Conservation (phyloP, 768 basidiomycete species). For the Pleurotus salmoneostramineus region DNA sequence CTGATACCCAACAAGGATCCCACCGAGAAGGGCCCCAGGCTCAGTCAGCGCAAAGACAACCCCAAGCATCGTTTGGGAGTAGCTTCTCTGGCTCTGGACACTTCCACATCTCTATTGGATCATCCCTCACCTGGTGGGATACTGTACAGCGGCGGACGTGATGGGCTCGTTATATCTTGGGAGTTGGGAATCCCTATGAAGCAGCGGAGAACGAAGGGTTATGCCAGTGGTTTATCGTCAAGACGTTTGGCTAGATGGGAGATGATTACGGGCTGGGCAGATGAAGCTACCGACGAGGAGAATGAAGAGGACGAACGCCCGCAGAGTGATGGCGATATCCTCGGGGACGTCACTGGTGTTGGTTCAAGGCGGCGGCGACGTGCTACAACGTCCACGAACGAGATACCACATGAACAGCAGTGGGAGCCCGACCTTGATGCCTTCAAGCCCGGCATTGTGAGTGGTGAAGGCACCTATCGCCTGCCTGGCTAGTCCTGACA, state of each 20-base stretch:
- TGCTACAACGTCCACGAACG: conserved; percentile 33
- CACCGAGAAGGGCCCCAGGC: conserved; percentile 19
- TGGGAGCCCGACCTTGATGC: conserved; percentile 75
- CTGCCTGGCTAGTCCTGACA: conserved; percentile 10
- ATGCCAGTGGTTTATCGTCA: conserved; percentile 17
- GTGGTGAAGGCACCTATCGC: conserved; percentile 16
- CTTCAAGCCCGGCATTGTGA: conserved; percentile 45
- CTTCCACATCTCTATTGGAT: conserved; percentile 72
- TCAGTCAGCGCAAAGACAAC: conserved; percentile 32
- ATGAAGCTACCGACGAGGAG: conserved; percentile 64
- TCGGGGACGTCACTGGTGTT: conserved; percentile 58
- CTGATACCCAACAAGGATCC: conserved; percentile 36
- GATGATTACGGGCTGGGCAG: conserved; percentile 80
- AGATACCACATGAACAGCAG: conserved; percentile 60
- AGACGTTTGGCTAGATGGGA: conserved; percentile 57
- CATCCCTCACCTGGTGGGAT: conserved; percentile 75
- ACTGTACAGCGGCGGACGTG: conserved; percentile 84
- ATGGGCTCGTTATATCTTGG: conserved; percentile 87
- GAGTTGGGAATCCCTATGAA: conserved; percentile 72
- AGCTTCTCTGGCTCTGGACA: conserved; percentile 83
- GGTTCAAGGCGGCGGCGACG: conserved; percentile 1
- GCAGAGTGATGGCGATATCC: conserved; percentile 69
- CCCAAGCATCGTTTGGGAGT: conserved; percentile 88
- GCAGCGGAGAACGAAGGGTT: conserved; percentile 28
- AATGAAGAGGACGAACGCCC: conserved; percentile 51